Conservation (phyloP, 1,284 basidiomycete species). For the Hemileia vastatrix region DNA sequence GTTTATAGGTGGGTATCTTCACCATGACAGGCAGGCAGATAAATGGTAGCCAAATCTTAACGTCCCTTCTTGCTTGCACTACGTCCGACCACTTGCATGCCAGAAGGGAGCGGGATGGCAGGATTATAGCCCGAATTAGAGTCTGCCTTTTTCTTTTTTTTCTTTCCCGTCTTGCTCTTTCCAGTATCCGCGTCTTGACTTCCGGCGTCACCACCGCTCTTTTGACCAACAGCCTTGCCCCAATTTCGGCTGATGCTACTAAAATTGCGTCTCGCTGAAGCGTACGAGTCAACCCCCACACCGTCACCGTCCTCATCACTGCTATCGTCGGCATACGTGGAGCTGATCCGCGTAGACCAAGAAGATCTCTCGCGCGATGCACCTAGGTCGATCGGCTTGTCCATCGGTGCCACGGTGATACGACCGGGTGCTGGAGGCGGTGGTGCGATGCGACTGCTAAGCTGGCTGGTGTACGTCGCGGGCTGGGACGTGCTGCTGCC, state of each 20-base stretch:
- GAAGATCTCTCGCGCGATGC: constrained; percentile 27
- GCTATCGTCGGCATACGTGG: constrained; percentile 24
- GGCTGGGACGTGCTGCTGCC: constrained; percentile 5
- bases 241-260: constrained; percentile 32
- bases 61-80: too few relatives aligned
- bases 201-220: too few relatives aligned
- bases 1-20: too few relatives aligned
- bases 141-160: too few relatives aligned
- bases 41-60: too few relatives aligned
- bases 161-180: too few relatives aligned
- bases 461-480: constrained; percentile 5
- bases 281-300: constrained; percentile 29
- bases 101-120: too few relatives aligned
- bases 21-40: too few relatives aligned
- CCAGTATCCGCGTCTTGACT: too few relatives aligned
- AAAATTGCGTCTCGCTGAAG: constrained; percentile 36
- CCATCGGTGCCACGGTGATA: too few relatives aligned
- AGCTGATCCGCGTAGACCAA: constrained; percentile 37
- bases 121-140: too few relatives aligned
- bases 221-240: constrained; percentile 34
- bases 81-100: too few relatives aligned
- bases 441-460: constrained; percentile 32
- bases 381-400: constrained; percentile 28
- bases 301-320: constrained; percentile 34
- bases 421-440: constrained; percentile 28